Evolutionary conservation across 2,329 filamentous ascomycete genomes (phyloP).

Genomic region (Penicillium psychrosexuale): DNA sequence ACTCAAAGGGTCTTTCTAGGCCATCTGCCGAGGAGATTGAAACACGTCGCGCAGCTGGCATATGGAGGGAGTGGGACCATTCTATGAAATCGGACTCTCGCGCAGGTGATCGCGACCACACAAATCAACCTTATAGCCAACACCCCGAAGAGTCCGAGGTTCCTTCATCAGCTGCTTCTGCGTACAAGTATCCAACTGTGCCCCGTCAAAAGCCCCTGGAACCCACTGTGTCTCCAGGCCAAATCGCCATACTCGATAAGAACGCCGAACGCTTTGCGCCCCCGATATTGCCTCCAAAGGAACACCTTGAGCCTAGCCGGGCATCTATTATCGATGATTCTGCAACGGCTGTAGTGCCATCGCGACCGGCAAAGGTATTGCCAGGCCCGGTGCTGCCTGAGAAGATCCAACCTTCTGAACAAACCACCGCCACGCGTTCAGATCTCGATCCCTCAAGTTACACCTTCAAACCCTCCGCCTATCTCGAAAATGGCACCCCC

Average conservation of each 20-base stretch:
- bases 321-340: slow-evolving; percentile 17
- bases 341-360: slow-evolving; percentile 9
- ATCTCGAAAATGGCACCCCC: slow-evolving; percentile 83
- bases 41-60: slow-evolving; percentile 52
- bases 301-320: slow-evolving; percentile 18
- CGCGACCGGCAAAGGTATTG: slow-evolving; percentile 27
- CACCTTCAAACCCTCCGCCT: slow-evolving; percentile 79
- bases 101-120: slow-evolving; percentile 40
- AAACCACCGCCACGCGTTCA: slow-evolving; percentile 14
- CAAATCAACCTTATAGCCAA: slow-evolving; percentile 10
- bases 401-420: slow-evolving; percentile 22
- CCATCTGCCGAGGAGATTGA: slow-evolving; percentile 56
- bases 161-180: slow-evolving; percentile 20
- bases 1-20: slow-evolving; percentile 49
- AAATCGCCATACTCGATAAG: slow-evolving; percentile 14
- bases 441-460: slow-evolving; percentile 54
- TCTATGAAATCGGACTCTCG: slow-evolving; percentile 36
- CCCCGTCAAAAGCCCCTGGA: slow-evolving; percentile 36
- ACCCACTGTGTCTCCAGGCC: slow-evolving; percentile 19
- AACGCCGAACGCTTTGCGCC: slow-evolving; percentile 24
- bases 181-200: slow-evolving; percentile 46
- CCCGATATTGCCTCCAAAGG: slow-evolving; percentile 42
- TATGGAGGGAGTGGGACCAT: slow-evolving; percentile 55
- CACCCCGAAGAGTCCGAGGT: slow-evolving; percentile 10
- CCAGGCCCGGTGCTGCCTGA: slow-evolving; percentile 24